Evolutionary conservation across 2,329 filamentous ascomycete species (phyloP), one percentile per base, ranked within the genome.

Genomic region (Alternaria postmessia): DNA sequence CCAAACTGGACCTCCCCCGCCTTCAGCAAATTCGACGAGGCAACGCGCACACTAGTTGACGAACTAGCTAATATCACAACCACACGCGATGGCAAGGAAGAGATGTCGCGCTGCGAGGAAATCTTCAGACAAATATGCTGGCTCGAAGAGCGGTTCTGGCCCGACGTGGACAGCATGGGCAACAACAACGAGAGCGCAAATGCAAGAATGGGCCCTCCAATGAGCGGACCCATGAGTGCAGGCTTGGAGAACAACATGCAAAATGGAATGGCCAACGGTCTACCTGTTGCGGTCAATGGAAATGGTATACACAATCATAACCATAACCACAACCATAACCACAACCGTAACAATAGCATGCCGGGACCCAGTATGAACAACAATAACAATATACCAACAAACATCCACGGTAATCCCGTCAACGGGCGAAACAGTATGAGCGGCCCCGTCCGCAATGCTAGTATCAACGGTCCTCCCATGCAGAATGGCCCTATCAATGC

Each of bases 1-100:
- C 82, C 81, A 2, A 84, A 84, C 64, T 84, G 82, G 82, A 83
- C 81, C 0, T 83, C 82, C 0, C 77, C 80, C 11, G 81, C 82
- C 44, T 84, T 83, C 65, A 74, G 70, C 66, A 83, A 83, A 60
- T 84, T 84, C 60, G 81, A 84, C 18, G 82, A 83, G 48, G 82
- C 82, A 5, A 82, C 80, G 57, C 77, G 80, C 42, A 74, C 78
- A 3, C 80, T 84, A 26, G 82, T 84, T 47, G 82, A 84, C 63
- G 82, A 84, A 63, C 77, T 83, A 12, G 82, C 82, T 26, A 83
- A 83, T 62, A 78, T 78, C 5, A 80, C 81, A 28, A 82, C 80
- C 9, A 75, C 76, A 1, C 79, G 80, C 34, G 82, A 83, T 51
- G 82, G 82, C 49, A 80, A 81, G 49, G 80, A 83, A 49, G 81